phyloP scores from a whole-genome alignment of 2,329 filamentous ascomycete species.

The Fusarium euwallaceae region DNA sequence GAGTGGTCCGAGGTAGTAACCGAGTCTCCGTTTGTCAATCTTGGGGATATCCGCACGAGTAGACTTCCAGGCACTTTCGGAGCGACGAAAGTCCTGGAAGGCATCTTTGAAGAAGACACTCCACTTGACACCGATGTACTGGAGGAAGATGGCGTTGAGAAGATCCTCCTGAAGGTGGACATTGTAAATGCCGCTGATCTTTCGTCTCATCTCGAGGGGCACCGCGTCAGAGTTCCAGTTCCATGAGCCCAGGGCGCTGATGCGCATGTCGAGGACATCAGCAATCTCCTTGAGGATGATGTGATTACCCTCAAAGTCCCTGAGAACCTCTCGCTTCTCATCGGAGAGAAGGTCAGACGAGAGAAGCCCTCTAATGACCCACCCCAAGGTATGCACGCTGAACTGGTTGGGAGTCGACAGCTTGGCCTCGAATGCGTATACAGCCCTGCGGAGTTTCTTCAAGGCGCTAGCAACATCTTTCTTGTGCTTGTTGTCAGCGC shows the following conservation, averaged over 20 bases:
- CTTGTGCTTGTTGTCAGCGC: conserved; percentile 37
- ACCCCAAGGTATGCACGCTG: conserved; percentile 49
- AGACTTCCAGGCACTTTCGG: conserved; percentile 53
- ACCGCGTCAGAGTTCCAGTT: conserved; percentile 58
- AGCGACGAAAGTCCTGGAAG: conserved; percentile 50
- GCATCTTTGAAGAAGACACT: conserved; percentile 58
- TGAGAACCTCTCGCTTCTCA: conserved; percentile 57
- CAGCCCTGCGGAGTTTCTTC: conserved; percentile 42
- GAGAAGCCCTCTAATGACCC: conserved; percentile 58
- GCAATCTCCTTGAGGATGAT: conserved; percentile 62
- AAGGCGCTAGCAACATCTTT: conserved; percentile 44
- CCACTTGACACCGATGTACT: conserved; percentile 63
- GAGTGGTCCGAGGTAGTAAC: conserved; percentile 55
- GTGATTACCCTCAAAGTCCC: conserved; percentile 57
- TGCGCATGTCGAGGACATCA: conserved; percentile 66
- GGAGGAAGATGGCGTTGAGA: conserved; percentile 64
- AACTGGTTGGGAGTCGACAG: conserved; percentile 53
- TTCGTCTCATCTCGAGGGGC: conserved; percentile 58
- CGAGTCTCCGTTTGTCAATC: conserved; percentile 45
- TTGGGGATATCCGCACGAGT: conserved; percentile 48
- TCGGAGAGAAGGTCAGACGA: conserved; percentile 59
- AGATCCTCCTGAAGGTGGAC: conserved; percentile 67
- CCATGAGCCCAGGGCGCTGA: conserved; percentile 60
- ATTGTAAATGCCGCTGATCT: conserved; percentile 63
- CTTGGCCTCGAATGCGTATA: conserved; percentile 50